A percentile compares a stretch with the other conserved stretches of the same genome.
Conservation (phyloP, 306 rosid species). For the Medicago arabica region DNA sequence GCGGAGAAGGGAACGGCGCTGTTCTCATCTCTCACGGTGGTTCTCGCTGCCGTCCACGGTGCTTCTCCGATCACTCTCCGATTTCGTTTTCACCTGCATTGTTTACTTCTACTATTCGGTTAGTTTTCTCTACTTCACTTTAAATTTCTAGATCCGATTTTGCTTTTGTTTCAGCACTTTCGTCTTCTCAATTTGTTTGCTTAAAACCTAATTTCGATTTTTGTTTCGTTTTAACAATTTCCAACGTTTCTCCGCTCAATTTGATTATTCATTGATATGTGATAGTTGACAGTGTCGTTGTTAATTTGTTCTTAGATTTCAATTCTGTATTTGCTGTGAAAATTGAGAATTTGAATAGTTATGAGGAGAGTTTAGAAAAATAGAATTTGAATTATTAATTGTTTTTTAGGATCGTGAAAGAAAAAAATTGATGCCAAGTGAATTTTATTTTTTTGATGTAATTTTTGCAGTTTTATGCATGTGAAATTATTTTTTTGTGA, state of each 20-base stretch:
- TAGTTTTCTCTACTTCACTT: conserved; percentile 28
- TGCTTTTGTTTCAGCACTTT: not conserved
- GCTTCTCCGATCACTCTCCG: not conserved
- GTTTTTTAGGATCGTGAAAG: not conserved
- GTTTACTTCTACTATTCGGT: conserved; percentile 37
- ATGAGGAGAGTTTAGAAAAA: not conserved
- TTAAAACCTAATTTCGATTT: not conserved
- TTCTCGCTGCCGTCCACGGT: not conserved
- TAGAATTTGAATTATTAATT: not conserved
- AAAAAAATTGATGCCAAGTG: not conserved
- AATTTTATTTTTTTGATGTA: not conserved
- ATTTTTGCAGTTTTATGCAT: conserved; percentile 11
- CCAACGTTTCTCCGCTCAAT: not conserved
- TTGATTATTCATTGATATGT: conserved; percentile 20
- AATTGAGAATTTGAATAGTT: not conserved
- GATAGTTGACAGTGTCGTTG: not conserved
- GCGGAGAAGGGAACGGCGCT: conserved; percentile 16
- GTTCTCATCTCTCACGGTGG: conserved; percentile 1
- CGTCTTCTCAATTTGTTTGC: not conserved
- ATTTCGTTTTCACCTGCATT: conserved; percentile 40
- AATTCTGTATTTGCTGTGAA: not conserved
- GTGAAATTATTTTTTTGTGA: conserved; percentile 36
- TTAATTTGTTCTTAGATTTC: not conserved
- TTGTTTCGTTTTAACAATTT: not conserved
- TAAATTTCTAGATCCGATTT: conserved; percentile 51